phyloP scores from a whole-genome alignment of 352 stramenopile genomes.

The Phytophthora nicotianae region DNA sequence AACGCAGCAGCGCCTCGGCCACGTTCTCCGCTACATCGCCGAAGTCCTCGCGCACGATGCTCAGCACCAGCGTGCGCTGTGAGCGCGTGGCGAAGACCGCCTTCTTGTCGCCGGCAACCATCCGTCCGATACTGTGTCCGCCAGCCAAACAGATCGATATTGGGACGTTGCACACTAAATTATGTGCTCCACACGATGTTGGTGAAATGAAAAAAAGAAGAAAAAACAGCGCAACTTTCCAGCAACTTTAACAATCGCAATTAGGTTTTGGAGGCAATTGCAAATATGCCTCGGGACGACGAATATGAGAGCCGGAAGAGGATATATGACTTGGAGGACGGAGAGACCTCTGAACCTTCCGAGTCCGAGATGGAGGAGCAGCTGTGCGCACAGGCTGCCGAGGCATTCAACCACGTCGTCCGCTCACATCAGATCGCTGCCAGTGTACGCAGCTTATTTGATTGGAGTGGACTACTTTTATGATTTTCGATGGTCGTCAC shows the following conservation, averaged over 20 bases:
- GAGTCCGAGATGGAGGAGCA: constrained; percentile 75
- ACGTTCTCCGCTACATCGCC: constrained; percentile 72
- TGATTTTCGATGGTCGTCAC: constrained; percentile 13
- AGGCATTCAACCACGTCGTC: constrained; percentile 77
- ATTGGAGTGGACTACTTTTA: not conserved
- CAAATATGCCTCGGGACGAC: constrained; percentile 14
- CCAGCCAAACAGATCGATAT: constrained; percentile 15
- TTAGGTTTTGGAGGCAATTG: constrained; percentile 1
- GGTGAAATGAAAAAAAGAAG: too few species aligned
- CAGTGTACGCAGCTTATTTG: constrained; percentile 43
- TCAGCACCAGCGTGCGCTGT: constrained; percentile 74
- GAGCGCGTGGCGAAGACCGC: constrained; percentile 65
- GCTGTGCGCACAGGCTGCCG: constrained; percentile 64
- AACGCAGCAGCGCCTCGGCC: constrained; percentile 60
- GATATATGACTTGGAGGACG: constrained; percentile 11
- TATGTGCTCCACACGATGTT: constrained; percentile 1
- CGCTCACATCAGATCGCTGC: constrained; percentile 55
- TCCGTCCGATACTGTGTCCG: constrained; percentile 12
- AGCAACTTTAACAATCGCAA: constrained; percentile 5
- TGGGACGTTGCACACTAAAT: not conserved
- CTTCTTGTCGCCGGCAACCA: constrained; percentile 20
- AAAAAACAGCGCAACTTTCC: constrained; percentile 1
- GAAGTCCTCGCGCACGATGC: constrained; percentile 83
- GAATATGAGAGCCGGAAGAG: constrained; percentile 20
- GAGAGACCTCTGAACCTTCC: constrained; percentile 15